Percentiles rank a stretch among this genome's conserved stretches.
phyloP scores from a whole-genome alignment of 306 rosid genomes.

The Prunus mume region DNA sequence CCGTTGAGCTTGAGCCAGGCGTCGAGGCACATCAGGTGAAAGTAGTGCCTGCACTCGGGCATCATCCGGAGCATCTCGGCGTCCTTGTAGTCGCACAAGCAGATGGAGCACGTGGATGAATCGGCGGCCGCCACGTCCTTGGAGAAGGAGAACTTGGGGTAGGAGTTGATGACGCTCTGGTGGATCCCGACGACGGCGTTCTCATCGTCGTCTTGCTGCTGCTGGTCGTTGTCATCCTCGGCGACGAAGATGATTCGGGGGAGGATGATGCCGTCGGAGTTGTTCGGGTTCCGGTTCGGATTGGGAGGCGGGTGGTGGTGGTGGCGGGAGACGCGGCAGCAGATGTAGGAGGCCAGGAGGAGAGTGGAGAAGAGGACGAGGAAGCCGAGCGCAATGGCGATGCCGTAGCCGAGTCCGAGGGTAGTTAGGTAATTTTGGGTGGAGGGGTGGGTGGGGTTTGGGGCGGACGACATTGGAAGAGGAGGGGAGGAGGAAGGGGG shows the following conservation, averaged over 20 bases:
- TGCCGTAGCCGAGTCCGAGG: conserved; percentile 57
- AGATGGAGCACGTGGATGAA: conserved; percentile 63
- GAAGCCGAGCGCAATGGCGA: conserved; percentile 83
- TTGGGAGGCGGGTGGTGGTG: background rate
- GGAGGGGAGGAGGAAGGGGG: conserved; percentile 13
- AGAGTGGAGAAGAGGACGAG: conserved; percentile 51
- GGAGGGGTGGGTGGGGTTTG: conserved; percentile 32
- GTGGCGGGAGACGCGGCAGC: conserved; percentile 42
- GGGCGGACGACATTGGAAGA: conserved; percentile 36
- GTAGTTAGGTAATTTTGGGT: conserved; percentile 46
- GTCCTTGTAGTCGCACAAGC: conserved; percentile 77
- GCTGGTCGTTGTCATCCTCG: conserved; percentile 48
- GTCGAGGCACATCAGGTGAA: conserved; percentile 79
- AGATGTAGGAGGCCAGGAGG: conserved; percentile 54
- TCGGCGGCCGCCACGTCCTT: conserved; percentile 21
- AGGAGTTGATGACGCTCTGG: conserved; percentile 65
- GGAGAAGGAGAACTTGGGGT: conserved; percentile 59
- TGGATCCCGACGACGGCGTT: conserved; percentile 51
- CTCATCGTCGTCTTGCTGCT: conserved; percentile 22
- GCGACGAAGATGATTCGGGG: conserved; percentile 82
- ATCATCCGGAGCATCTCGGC: conserved; percentile 92
- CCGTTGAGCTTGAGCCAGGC: conserved; percentile 92
- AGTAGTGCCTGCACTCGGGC: conserved; percentile 88
- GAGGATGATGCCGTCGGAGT: conserved; percentile 46
- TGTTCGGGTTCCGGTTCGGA: conserved; percentile 1